phyloP scores from a whole-genome alignment of 306 rosid genomes.

The Benincasa hispida region DNA sequence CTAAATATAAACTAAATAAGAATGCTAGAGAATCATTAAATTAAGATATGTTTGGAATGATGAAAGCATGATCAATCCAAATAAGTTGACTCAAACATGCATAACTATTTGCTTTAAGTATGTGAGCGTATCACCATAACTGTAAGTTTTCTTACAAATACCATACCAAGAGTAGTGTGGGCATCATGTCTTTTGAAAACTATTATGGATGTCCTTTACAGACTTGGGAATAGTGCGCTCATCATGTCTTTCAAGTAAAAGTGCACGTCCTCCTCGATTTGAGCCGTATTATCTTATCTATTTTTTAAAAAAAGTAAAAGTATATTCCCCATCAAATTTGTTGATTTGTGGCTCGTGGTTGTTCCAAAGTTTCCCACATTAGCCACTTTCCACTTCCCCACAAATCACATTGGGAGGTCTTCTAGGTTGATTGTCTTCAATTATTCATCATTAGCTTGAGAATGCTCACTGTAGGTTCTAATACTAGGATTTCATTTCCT shows the following conservation, averaged over 20 bases:
- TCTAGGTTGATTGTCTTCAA: not conserved
- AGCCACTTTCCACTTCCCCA: not conserved
- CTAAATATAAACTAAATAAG: too few species aligned
- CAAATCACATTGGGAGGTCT: not conserved
- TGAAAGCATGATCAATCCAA: too few species aligned
- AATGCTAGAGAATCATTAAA: too few species aligned
- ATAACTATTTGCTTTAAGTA: too few species aligned
- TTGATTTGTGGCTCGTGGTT: too few species aligned
- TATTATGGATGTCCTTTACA: not conserved
- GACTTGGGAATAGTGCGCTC: not conserved
- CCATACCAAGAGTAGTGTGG: not conserved
- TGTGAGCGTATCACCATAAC: not conserved
- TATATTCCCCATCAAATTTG: not conserved
- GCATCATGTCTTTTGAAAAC: not conserved
- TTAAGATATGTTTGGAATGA: too few species aligned
- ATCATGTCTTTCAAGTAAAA: not conserved
- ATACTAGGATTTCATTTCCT: not conserved
- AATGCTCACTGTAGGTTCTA: not conserved
- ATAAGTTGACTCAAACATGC: too few species aligned
- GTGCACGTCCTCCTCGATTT: not conserved
- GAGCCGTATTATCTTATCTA: not conserved
- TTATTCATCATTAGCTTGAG: not conserved
- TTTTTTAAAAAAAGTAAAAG: not conserved
- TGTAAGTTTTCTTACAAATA: not conserved
- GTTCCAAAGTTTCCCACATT: not conserved